Evolutionary conservation across 306 rosid species (phyloP).

Genomic region (Luffa acutangula): DNA sequence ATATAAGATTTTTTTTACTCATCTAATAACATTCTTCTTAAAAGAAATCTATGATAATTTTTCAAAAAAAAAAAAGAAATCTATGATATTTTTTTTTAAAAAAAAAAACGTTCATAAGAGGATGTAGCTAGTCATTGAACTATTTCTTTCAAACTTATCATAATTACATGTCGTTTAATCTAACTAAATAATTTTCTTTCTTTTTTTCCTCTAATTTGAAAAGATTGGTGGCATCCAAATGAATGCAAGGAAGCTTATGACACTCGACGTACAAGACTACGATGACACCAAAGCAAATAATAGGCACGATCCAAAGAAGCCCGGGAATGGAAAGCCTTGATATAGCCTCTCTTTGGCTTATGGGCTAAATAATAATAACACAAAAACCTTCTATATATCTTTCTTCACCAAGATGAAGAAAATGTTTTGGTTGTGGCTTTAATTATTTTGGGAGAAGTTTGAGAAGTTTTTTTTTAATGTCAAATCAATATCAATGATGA

Average conservation of each 20-base stretch:
- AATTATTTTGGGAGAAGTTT: no score
- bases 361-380: background rate
- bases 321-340: constrained; percentile 17
- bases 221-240: background rate
- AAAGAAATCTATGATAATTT: no score
- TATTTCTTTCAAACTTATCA: background rate
- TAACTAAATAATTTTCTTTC: background rate
- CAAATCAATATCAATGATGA: no score
- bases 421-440: no score
- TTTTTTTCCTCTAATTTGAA: background rate
- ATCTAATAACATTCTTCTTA: no score
- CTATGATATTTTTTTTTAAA: no score
- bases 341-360: background rate
- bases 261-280: constrained; percentile 1
- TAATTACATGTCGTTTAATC: background rate
- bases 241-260: constrained; percentile 12
- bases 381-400: background rate
- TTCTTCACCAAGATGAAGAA: no score
- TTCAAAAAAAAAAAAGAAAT: no score
- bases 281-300: constrained; percentile 5
- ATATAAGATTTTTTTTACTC: no score
- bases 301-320: constrained; percentile 16
- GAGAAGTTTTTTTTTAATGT: no score
- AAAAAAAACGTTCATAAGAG: background rate
- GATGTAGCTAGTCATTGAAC: background rate